These are phyloP conservation scores for Aspergillus sparsus DNA, from an alignment of 495 filamentous ascomycete genomes.

Conservation along the genomic window DNA sequence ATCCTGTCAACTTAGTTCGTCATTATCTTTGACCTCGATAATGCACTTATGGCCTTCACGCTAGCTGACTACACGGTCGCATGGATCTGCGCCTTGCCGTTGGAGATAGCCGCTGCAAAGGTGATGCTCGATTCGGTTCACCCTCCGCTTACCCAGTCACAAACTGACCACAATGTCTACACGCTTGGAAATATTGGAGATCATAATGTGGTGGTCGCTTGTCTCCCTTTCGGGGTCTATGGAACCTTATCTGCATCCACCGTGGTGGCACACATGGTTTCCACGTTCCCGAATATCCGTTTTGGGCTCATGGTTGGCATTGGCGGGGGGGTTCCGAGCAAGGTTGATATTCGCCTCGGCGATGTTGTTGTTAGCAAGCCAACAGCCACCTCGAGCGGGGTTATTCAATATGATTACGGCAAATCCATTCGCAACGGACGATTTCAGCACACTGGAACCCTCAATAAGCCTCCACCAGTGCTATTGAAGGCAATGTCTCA, in stretches of 20 bases:
- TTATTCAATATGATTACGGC: slow-evolving; percentile 41
- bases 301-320: slow-evolving; percentile 39
- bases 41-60: too few relatives aligned
- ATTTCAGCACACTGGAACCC: slow-evolving; percentile 36
- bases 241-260: slow-evolving; percentile 32
- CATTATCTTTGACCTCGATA: too few relatives aligned
- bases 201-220: slow-evolving; percentile 38
- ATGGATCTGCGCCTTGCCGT: slow-evolving; percentile 38
- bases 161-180: slow-evolving; percentile 33
- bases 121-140: slow-evolving; percentile 34
- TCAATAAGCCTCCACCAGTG: slow-evolving; percentile 38
- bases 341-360: slow-evolving; percentile 36
- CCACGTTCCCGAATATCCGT: slow-evolving; percentile 27
- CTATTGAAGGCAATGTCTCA: slow-evolving; percentile 32
- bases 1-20: too few relatives aligned
- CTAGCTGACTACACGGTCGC: slow-evolving; percentile 30
- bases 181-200: slow-evolving; percentile 31
- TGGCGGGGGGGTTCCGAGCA: slow-evolving; percentile 35
- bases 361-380: slow-evolving; percentile 41
- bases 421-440: slow-evolving; percentile 29
- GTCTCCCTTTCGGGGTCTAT: slow-evolving; percentile 29
- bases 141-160: slow-evolving; percentile 15
- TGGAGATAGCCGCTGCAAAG: slow-evolving; percentile 33
- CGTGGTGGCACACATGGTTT: slow-evolving; percentile 26
- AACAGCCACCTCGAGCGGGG: slow-evolving; percentile 21